phyloP scores from a whole-genome alignment of 345 rosid species.

The Camelina sativa region DNA sequence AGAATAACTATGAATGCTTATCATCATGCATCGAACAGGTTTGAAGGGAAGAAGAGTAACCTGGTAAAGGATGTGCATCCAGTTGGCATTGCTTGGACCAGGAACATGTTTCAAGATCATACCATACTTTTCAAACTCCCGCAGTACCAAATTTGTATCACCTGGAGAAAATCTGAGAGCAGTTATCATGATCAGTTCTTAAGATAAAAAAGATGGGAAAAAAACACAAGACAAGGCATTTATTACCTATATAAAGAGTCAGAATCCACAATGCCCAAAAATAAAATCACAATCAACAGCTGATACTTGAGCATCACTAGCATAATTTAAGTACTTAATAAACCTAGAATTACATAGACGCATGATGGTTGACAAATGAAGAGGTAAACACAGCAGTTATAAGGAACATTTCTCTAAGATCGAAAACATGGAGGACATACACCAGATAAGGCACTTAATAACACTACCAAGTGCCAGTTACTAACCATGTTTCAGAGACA shows the following conservation, averaged over 20 bases:
- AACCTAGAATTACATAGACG: constrained; percentile 5
- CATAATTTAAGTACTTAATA: constrained; percentile 1
- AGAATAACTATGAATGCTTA: not conserved
- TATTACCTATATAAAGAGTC: constrained; percentile 1
- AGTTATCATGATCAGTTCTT: constrained; percentile 29
- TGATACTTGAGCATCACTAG: constrained; percentile 10
- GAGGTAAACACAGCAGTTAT: not conserved
- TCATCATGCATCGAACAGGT: constrained; percentile 14
- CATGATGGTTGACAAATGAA: constrained; percentile 4
- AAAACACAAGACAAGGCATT: constrained; percentile 4
- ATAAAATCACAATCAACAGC: constrained; percentile 6
- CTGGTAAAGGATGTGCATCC: constrained; percentile 98
- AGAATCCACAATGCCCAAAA: constrained; percentile 11
- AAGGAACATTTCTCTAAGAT: constrained; percentile 1
- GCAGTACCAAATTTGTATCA: constrained; percentile 86
- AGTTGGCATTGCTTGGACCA: constrained; percentile 95
- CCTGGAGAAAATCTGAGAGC: constrained; percentile 73
- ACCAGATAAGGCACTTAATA: not conserved
- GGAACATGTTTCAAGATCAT: constrained; percentile 90
- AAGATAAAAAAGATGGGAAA: not conserved
- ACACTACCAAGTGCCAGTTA: constrained; percentile 1
- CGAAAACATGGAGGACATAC: not conserved
- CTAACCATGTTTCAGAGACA: not conserved
- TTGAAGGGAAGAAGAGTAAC: constrained; percentile 49
- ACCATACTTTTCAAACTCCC: constrained; percentile 93